Conservation (phyloP, 2,329 filamentous ascomycete genomes). For the Magnaporthiopsis rhizophila region DNA sequence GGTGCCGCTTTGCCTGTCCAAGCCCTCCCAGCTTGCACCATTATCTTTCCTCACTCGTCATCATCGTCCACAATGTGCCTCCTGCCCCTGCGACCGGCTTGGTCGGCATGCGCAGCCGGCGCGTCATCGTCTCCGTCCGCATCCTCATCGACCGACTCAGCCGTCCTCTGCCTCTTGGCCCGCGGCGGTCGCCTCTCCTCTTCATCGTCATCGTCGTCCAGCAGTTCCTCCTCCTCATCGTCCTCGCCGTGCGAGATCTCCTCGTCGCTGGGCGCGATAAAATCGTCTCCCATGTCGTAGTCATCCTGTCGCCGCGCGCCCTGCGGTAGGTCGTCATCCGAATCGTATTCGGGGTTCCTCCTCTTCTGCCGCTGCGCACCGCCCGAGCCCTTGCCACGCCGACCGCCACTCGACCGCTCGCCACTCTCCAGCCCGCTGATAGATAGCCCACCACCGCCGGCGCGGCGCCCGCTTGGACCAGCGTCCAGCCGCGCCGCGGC, state of each 20-base stretch:
- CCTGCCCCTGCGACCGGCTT: conserved; percentile 36
- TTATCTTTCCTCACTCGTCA: conserved; percentile 37
- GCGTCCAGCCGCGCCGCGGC: conserved; percentile 54
- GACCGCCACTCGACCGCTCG: conserved; percentile 39
- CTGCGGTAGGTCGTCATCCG: conserved; percentile 63
- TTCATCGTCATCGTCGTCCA: conserved; percentile 48
- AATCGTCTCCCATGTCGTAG: conserved; percentile 74
- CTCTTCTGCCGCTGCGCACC: conserved; percentile 40
- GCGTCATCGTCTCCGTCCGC: conserved; percentile 41
- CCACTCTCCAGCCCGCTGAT: conserved; percentile 62
- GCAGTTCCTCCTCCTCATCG: conserved; percentile 53
- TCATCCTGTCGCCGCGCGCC: conserved; percentile 59
- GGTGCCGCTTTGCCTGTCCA: too few relatives aligned
- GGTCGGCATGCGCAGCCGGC: conserved; percentile 26
- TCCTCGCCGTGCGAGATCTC: conserved; percentile 52
- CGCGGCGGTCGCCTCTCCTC: conserved; percentile 35
- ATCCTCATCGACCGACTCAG: conserved; percentile 35
- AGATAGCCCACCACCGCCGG: conserved; percentile 46
- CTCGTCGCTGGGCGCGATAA: conserved; percentile 68
- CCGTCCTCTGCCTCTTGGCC: conserved; percentile 43
- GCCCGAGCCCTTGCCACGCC: conserved; percentile 40
- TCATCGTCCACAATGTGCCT: conserved; percentile 54
- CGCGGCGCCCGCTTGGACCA: conserved; percentile 31
- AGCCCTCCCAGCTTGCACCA: not conserved
- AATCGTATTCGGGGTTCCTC: conserved; percentile 60